Percentiles rank a stretch among this genome's conserved stretches.
Evolutionary conservation across 2,329 filamentous ascomycete species (phyloP).

Genomic region (Sarocladium kiliense): DNA sequence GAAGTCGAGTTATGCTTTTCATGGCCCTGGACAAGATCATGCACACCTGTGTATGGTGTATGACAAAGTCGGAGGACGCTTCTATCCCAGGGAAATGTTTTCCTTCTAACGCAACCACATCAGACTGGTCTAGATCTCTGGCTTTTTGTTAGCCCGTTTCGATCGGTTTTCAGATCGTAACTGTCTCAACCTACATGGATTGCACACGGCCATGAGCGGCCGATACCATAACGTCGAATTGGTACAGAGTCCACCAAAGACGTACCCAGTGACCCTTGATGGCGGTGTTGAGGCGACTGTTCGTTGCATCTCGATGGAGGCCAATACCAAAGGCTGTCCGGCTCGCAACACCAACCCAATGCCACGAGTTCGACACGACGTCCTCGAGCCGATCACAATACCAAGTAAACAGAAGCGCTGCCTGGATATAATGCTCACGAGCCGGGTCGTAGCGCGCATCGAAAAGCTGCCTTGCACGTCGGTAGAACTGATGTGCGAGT

Average conservation of each 20-base stretch:
- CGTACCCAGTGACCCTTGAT: slow-evolving; percentile 31
- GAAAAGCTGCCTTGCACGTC: slow-evolving; percentile 46
- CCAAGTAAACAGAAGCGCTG: slow-evolving; percentile 50
- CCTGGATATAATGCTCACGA: slow-evolving; percentile 48
- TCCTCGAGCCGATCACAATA: slow-evolving; percentile 50
- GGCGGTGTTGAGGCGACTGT: slow-evolving; percentile 22
- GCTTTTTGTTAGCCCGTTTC: not conserved
- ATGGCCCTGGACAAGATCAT: slow-evolving; percentile 39
- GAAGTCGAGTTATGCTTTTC: slow-evolving; percentile 12
- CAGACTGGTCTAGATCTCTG: slow-evolving; percentile 43
- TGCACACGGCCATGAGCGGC: slow-evolving; percentile 44
- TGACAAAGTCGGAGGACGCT: slow-evolving; percentile 37
- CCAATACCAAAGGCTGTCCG: slow-evolving; percentile 48
- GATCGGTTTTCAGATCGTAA: too few relatives aligned
- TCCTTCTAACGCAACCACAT: slow-evolving; percentile 37
- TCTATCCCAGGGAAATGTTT: slow-evolving; percentile 39
- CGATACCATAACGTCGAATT: slow-evolving; percentile 31
- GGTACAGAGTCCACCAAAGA: slow-evolving; percentile 35
- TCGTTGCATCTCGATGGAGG: slow-evolving; percentile 37
- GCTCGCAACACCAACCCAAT: slow-evolving; percentile 47
- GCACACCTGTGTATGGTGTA: slow-evolving; percentile 44
- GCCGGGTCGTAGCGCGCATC: slow-evolving; percentile 49
- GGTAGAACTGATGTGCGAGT: slow-evolving; percentile 42
- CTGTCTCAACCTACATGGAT: slow-evolving; percentile 38
- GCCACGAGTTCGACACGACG: slow-evolving; percentile 46